A percentile compares a stretch with the other conserved stretches of the same genome.
phyloP scores from a whole-genome alignment of 2,329 filamentous ascomycete species.

The Neonectria faginata region DNA sequence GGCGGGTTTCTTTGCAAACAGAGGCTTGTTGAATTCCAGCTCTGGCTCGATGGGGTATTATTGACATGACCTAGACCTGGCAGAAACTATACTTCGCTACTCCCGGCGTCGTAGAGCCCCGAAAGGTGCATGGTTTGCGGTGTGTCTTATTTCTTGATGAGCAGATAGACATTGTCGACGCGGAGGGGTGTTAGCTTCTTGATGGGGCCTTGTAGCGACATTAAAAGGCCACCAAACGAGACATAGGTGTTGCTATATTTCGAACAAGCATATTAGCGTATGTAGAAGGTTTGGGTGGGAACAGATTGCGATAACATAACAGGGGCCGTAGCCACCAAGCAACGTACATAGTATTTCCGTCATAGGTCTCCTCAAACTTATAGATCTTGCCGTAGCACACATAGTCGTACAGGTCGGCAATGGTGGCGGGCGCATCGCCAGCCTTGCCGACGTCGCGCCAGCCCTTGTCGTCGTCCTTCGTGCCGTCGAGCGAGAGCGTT shows the following conservation, averaged over 20 bases:
- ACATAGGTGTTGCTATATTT: constrained; percentile 85
- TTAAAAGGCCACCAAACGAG: constrained; percentile 91
- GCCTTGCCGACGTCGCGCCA: constrained; percentile 81
- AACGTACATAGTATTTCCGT: constrained; percentile 83
- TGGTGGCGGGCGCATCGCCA: constrained; percentile 66
- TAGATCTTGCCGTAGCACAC: constrained; percentile 92
- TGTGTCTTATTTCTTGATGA: constrained; percentile 83
- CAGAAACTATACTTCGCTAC: constrained; percentile 28
- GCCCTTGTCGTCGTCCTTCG: constrained; percentile 78
- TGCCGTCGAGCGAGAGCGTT: constrained; percentile 87
- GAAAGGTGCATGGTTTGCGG: constrained; percentile 28
- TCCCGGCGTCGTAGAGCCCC: constrained; percentile 20
- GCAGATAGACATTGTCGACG: constrained; percentile 93
- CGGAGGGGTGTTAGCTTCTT: constrained; percentile 93
- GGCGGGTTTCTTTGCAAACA: constrained; percentile 13
- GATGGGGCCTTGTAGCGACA: constrained; percentile 92
- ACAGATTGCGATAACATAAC: not conserved
- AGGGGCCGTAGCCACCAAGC: not conserved
- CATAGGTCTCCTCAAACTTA: constrained; percentile 82
- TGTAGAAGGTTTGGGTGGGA: not conserved
- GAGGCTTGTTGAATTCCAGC: constrained; percentile 19
- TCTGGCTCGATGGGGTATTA: constrained; percentile 43
- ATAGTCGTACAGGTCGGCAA: constrained; percentile 87
- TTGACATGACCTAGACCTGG: constrained; percentile 40
- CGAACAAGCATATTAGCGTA: constrained; percentile 29